phyloP scores from a whole-genome alignment of 768 basidiomycete species.

The Russula virescens region DNA sequence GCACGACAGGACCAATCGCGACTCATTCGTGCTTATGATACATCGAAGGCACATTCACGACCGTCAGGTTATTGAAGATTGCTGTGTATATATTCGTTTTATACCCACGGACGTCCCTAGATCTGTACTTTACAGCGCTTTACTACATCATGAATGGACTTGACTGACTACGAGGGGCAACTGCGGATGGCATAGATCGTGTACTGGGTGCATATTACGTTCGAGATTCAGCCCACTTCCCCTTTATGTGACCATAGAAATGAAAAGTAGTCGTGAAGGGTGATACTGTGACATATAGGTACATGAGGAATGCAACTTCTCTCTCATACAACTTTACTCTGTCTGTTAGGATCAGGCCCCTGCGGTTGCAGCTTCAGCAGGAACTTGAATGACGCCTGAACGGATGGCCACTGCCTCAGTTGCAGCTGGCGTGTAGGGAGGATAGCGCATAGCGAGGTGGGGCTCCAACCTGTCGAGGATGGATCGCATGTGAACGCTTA shows the following conservation, averaged over 20 bases:
- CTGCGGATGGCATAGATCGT: not conserved
- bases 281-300: too few species aligned
- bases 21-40: constrained; percentile 83
- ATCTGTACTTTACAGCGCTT: constrained; percentile 20
- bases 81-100: not conserved
- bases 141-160: constrained; percentile 10
- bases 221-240: not conserved
- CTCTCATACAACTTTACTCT: not conserved
- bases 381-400: constrained; percentile 1
- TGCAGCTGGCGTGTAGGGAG: constrained; percentile 49
- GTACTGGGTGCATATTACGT: too few species aligned
- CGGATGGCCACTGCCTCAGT: not conserved
- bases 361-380: not conserved
- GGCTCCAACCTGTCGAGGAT: constrained; percentile 41
- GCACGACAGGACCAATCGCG: constrained; percentile 82
- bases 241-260: not conserved
- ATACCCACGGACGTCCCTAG: constrained; percentile 6
- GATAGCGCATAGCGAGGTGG: constrained; percentile 48
- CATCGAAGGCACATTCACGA: constrained; percentile 63
- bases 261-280: not conserved
- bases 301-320: too few species aligned
- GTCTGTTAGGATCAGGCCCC: not conserved
- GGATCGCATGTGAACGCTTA: not conserved
- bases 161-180: not conserved
- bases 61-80: constrained; percentile 59